Evolutionary conservation across 495 filamentous ascomycete genomes (phyloP).

Genomic region (Podospora pseudocomata): DNA sequence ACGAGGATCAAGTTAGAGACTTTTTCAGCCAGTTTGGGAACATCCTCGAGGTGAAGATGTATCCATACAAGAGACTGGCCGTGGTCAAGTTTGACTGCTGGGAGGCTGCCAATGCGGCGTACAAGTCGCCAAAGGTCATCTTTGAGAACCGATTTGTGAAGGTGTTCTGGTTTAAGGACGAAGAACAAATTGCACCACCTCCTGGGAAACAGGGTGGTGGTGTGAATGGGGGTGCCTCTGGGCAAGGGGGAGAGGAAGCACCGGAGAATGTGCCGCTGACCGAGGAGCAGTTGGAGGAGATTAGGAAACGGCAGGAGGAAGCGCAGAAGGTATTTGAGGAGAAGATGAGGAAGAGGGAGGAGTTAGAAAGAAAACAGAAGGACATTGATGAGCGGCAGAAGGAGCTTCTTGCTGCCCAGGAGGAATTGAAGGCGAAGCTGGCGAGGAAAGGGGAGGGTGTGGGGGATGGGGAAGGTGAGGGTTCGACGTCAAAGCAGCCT

Average conservation of each 20-base stretch:
- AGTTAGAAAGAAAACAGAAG: slow-evolving; percentile 65
- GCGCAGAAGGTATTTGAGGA: slow-evolving; percentile 77
- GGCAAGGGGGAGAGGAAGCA: slow-evolving; percentile 20
- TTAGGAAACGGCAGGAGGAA: slow-evolving; percentile 70
- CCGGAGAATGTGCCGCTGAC: slow-evolving; percentile 29
- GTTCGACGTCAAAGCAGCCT: slow-evolving; percentile 24
- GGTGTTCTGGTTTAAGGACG: slow-evolving; percentile 87
- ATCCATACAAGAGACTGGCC: slow-evolving; percentile 72
- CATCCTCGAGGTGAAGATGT: slow-evolving; percentile 69
- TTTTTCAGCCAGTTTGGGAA: slow-evolving; percentile 87
- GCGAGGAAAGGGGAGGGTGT: slow-evolving; percentile 34
- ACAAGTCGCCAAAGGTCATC: slow-evolving; percentile 86
- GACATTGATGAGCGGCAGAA: slow-evolving; percentile 74
- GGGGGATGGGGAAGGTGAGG: slow-evolving; percentile 24
- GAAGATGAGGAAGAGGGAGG: slow-evolving; percentile 67
- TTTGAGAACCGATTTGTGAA: slow-evolving; percentile 98
- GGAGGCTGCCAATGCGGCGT: slow-evolving; percentile 72
- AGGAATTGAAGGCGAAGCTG: slow-evolving; percentile 54
- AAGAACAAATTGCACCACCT: slow-evolving; percentile 30
- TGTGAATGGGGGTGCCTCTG: slow-evolving; percentile 22
- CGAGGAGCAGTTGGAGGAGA: slow-evolving; percentile 72
- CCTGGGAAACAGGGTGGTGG: slow-evolving; percentile 18
- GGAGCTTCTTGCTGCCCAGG: slow-evolving; percentile 72
- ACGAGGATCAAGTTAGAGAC: slow-evolving; percentile 65
- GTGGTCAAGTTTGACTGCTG: slow-evolving; percentile 76